These are phyloP conservation scores for Teunomyces cretensis DNA, from an alignment of 805 yeast genomes.

Conservation along the genomic window DNA sequence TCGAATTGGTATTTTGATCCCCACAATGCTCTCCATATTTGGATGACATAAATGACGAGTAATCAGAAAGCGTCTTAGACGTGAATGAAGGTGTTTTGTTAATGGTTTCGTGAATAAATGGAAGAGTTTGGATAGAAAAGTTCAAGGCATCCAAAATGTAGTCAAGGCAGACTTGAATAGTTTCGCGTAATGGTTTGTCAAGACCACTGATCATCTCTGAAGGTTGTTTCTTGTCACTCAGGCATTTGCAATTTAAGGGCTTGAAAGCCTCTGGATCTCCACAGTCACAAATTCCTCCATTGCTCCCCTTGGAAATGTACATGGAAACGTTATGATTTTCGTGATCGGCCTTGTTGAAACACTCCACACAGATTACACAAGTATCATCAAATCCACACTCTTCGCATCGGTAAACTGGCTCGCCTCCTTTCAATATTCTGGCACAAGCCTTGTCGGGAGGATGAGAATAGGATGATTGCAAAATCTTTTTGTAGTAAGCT, in stretches of 20 bases:
- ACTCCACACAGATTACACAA: slow-evolving; percentile 71
- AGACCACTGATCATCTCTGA: slow-evolving; percentile 7
- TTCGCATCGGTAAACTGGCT: slow-evolving; percentile 68
- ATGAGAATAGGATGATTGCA: slow-evolving; percentile 24
- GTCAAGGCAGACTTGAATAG: slow-evolving; percentile 38
- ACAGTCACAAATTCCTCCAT: slow-evolving; percentile 70
- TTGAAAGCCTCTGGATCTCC: slow-evolving; percentile 69
- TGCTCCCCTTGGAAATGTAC: slow-evolving; percentile 46
- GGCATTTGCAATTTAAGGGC: slow-evolving; percentile 51
- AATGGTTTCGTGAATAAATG: slow-evolving; percentile 33
- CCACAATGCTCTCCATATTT: slow-evolving; percentile 27
- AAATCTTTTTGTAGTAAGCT: slow-evolving; percentile 1
- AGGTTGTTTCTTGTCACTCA: background rate
- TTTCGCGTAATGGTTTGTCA: slow-evolving; percentile 16
- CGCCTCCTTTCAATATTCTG: slow-evolving; percentile 56
- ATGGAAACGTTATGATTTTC: slow-evolving; percentile 60
- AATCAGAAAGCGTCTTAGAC: slow-evolving; percentile 27
- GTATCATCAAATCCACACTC: slow-evolving; percentile 79
- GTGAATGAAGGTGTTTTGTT: slow-evolving; percentile 23
- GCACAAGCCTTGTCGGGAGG: slow-evolving; percentile 73
- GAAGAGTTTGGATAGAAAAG: slow-evolving; percentile 38
- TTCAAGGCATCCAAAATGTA: slow-evolving; percentile 45
- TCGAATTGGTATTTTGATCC: slow-evolving; percentile 32
- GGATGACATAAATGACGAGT: slow-evolving; percentile 28
- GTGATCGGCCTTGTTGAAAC: slow-evolving; percentile 73